Percentiles rank a stretch among this genome's conserved stretches.
Evolutionary conservation across 2,329 filamentous ascomycete genomes (phyloP).

Genomic region (Alternaria viburni): DNA sequence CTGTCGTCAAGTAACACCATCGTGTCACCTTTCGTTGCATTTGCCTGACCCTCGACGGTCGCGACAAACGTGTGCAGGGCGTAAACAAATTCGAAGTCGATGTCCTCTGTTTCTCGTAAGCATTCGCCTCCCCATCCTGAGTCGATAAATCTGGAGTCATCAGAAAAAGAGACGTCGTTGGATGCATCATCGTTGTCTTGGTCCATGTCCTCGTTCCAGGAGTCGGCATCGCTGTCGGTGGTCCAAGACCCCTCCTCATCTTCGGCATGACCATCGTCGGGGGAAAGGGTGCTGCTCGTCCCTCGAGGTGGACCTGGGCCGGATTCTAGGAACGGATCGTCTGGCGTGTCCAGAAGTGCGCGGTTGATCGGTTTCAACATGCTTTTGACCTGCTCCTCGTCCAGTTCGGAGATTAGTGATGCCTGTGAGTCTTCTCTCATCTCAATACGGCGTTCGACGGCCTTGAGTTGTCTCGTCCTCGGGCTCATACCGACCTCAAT

Average conservation of each 20-base stretch:
- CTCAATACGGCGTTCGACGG: conserved; percentile 30
- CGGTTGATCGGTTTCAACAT: conserved; percentile 53
- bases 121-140: conserved; percentile 77
- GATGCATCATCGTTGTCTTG: conserved; percentile 63
- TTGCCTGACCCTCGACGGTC: conserved; percentile 96
- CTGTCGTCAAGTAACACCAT: conserved; percentile 98
- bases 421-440: conserved; percentile 38
- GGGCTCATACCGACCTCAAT: conserved; percentile 24
- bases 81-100: conserved; percentile 99
- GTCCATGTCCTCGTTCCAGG: conserved; percentile 42
- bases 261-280: not conserved
- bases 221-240: conserved; percentile 48
- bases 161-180: conserved; percentile 62
- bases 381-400: conserved; percentile 45
- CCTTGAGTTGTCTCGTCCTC: conserved; percentile 22
- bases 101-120: conserved; percentile 96
- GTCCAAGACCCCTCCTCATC: conserved; percentile 41
- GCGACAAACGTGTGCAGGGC: conserved; percentile 97
- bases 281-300: conserved; percentile 18
- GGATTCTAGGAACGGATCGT: conserved; percentile 22
- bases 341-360: conserved; percentile 34
- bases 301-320: conserved; percentile 1
- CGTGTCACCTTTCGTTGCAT: conserved; percentile 96
- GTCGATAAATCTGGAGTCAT: conserved; percentile 70
- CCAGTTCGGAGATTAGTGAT: conserved; percentile 40